These are phyloP conservation scores for Telfairia occidentalis DNA, from an alignment of 331 rosid species.

Conservation along the genomic window DNA sequence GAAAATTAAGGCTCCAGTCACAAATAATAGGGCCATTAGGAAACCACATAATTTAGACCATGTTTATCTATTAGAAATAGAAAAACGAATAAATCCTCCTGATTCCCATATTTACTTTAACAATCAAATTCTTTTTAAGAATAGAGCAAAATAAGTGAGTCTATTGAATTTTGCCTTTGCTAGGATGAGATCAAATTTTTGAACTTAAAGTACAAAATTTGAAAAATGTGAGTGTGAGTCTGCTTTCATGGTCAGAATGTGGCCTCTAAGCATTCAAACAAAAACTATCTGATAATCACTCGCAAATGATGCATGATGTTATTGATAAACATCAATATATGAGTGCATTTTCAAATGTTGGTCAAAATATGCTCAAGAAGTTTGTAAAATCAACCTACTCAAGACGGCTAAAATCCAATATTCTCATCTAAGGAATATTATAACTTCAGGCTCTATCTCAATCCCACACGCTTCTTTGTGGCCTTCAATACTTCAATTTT, in stretches of 20 bases:
- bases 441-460: neutral
- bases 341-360: neutral
- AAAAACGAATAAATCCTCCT: neutral
- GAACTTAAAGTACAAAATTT: neutral
- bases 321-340: neutral
- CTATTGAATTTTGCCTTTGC: neutral
- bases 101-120: neutral
- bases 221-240: neutral
- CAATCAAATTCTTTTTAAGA: neutral
- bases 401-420: neutral
- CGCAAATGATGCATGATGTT: neutral
- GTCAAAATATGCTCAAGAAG: neutral
- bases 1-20: neutral
- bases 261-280: neutral
- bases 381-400: neutral
- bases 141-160: neutral
- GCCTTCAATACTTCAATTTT: neutral
- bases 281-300: neutral
- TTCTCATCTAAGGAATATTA: neutral
- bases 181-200: neutral
- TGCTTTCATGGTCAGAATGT: neutral
- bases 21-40: neutral
- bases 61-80: neutral
- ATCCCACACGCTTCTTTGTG: neutral
- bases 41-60: neutral